Conservation (phyloP, 2,329 filamentous ascomycete species). For the Westerdykella aurantiaca region DNA sequence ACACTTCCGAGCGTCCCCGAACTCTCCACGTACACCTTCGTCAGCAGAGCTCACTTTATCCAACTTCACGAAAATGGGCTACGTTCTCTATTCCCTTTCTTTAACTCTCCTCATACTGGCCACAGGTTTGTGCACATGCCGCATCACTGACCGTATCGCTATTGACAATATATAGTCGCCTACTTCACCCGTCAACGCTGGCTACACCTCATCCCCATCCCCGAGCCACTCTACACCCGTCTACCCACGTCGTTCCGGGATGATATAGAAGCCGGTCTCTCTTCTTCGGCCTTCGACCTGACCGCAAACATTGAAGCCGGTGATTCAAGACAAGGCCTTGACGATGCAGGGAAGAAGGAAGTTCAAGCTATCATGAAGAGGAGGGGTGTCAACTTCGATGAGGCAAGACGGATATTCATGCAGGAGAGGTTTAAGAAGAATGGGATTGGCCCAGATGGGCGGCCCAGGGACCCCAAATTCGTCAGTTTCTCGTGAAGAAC, state of each 20-base stretch:
- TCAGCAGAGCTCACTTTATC: conserved; percentile 2
- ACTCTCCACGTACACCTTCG: not conserved
- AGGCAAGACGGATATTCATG: conserved; percentile 80
- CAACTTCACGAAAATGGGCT: conserved; percentile 55
- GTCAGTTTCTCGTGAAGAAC: conserved; percentile 67
- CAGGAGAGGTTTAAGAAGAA: conserved; percentile 81
- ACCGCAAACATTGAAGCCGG: conserved; percentile 70
- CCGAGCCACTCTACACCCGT: conserved; percentile 65
- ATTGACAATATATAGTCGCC: conserved; percentile 48
- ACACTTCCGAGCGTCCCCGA: not conserved
- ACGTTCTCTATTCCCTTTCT: conserved; percentile 72
- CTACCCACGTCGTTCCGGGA: conserved; percentile 71
- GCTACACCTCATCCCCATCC: conserved; percentile 61
- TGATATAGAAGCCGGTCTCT: conserved; percentile 84
- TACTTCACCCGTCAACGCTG: conserved; percentile 77
- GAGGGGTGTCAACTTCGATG: conserved; percentile 76
- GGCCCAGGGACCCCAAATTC: conserved; percentile 88
- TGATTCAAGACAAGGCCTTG: conserved; percentile 74
- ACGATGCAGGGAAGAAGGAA: conserved; percentile 72
- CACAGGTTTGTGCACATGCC: conserved; percentile 51
- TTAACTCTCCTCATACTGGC: conserved; percentile 65
- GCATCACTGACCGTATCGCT: conserved; percentile 8
- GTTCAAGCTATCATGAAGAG: conserved; percentile 88
- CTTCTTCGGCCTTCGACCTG: conserved; percentile 77
- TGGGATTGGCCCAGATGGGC: conserved; percentile 80